A percentile compares a stretch with the other conserved stretches of the same genome.
These are phyloP conservation scores for Geum urbanum DNA, from an alignment of 306 rosid species.

Conservation along the genomic window DNA sequence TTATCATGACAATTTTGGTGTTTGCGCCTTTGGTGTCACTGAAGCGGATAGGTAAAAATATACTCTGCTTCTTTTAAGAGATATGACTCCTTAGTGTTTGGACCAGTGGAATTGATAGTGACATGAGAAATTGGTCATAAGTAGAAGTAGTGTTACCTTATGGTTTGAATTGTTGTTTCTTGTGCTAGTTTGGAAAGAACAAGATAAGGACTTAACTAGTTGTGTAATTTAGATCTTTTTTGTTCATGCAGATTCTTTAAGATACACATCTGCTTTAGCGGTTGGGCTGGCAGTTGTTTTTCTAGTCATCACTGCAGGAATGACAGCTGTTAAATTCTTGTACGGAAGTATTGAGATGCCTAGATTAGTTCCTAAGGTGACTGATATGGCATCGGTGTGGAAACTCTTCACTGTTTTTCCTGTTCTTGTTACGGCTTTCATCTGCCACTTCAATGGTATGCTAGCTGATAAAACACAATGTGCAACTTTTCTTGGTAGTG, in stretches of 20 bases:
- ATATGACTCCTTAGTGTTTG: background rate
- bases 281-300: constrained; percentile 61
- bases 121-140: background rate
- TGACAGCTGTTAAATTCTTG: constrained; percentile 42
- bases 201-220: background rate
- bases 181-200: background rate
- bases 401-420: constrained; percentile 67
- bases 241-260: constrained; percentile 59
- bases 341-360: constrained; percentile 50
- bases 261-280: constrained; percentile 54
- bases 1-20: constrained; percentile 45
- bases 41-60: constrained; percentile 50
- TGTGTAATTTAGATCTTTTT: constrained; percentile 12
- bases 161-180: background rate
- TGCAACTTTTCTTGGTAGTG: constrained; percentile 1
- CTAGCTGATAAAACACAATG: constrained; percentile 3
- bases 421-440: constrained; percentile 67
- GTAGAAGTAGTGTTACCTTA: background rate
- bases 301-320: constrained; percentile 64
- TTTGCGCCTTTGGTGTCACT: constrained; percentile 57
- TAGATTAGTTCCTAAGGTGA: constrained; percentile 48
- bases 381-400: constrained; percentile 49
- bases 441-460: constrained; percentile 68
- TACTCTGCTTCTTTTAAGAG: background rate
- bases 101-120: background rate